These are phyloP conservation scores for Geranomyces variabilis DNA, from an alignment of 192 early-diverging fungal genomes.

Conservation along the genomic window DNA sequence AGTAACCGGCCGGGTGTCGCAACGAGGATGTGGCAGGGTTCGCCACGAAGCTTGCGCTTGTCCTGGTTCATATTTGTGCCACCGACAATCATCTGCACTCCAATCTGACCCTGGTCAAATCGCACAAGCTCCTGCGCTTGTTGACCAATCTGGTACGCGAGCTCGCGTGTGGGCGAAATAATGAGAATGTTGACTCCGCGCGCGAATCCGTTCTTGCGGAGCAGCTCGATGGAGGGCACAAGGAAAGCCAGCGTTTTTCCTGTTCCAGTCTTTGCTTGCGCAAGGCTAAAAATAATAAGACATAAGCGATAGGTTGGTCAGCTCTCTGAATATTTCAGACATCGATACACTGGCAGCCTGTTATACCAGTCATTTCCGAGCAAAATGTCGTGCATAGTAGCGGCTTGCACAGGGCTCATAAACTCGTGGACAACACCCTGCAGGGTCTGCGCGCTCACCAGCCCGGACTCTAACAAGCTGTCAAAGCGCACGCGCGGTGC, in stretches of 20 bases:
- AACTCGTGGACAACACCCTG: constrained; percentile 27
- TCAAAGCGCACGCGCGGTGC: constrained; percentile 11
- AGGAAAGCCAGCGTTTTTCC: constrained; percentile 91
- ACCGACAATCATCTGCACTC: constrained; percentile 72
- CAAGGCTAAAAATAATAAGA: constrained; percentile 50
- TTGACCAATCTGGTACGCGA: constrained; percentile 92
- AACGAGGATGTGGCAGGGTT: constrained; percentile 80
- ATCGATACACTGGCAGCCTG: too few relatives aligned
- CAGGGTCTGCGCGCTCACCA: constrained; percentile 19
- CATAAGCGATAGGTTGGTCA: not conserved
- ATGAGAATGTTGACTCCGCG: constrained; percentile 60
- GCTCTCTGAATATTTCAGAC: not conserved
- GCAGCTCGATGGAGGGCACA: constrained; percentile 50
- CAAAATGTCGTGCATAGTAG: constrained; percentile 26
- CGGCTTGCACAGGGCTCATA: constrained; percentile 32
- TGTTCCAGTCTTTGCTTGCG: constrained; percentile 90
- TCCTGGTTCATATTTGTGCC: constrained; percentile 44
- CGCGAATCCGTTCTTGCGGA: not conserved
- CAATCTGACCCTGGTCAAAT: constrained; percentile 2
- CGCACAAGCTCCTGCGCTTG: constrained; percentile 66
- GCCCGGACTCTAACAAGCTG: constrained; percentile 12
- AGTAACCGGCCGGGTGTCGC: constrained; percentile 91
- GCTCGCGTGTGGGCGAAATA: constrained; percentile 94
- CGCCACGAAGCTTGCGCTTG: not conserved
- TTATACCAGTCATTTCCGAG: constrained; percentile 29